phyloP scores from a whole-genome alignment of 768 basidiomycete genomes.

The Auricularia heimuer region DNA sequence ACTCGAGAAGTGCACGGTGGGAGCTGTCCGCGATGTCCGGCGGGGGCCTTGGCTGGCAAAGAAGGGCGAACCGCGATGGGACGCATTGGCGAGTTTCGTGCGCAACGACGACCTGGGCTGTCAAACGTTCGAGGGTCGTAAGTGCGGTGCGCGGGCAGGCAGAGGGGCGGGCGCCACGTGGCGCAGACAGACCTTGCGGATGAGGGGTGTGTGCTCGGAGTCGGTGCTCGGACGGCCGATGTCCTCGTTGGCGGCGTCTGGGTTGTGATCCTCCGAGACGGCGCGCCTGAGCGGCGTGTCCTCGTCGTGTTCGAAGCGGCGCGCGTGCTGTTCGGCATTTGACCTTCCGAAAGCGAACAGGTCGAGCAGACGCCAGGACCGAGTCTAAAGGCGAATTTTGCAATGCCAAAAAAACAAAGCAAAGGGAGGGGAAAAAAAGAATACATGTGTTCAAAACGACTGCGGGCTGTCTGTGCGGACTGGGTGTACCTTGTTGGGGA shows the following conservation, averaged over 20 bases:
- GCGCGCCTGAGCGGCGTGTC: neutral
- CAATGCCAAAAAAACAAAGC: neutral
- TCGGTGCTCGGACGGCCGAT: neutral
- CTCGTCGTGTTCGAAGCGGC: neutral
- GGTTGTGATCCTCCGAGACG: neutral
- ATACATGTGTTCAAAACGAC: neutral
- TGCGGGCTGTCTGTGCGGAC: neutral
- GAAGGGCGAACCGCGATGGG: neutral
- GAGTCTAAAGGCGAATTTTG: neutral
- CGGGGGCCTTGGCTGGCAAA: neutral
- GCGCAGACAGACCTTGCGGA: neutral
- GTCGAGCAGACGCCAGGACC: neutral
- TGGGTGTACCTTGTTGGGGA: neutral
- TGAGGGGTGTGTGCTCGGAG: neutral
- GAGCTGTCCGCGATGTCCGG: neutral
- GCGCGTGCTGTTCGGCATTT: neutral
- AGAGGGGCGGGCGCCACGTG: neutral
- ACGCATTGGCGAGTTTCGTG: neutral
- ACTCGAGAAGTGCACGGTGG: neutral
- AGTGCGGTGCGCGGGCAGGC: neutral
- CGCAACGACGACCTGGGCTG: neutral
- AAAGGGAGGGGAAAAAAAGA: neutral
- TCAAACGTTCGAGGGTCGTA: neutral
- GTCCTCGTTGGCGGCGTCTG: neutral
- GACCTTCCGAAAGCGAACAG: neutral